Evolutionary conservation across 2,329 filamentous ascomycete species (phyloP).

Genomic region (Cryoendolithus antarcticus): DNA sequence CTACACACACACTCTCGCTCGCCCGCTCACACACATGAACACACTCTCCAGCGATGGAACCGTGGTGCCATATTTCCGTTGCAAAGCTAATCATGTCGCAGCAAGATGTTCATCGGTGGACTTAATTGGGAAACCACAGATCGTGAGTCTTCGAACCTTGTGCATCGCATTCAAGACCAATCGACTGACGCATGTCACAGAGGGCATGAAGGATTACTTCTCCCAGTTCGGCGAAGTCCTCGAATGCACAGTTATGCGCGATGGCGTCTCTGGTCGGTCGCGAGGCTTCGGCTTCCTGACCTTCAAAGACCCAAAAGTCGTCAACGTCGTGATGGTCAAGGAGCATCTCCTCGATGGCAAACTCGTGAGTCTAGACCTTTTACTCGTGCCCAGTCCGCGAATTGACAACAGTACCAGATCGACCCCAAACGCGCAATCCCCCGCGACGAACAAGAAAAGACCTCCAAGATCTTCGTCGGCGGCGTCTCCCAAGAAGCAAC

Average conservation of each 20-base stretch:
- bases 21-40: not conserved
- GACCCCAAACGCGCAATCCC: conserved; percentile 96
- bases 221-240: conserved; percentile 94
- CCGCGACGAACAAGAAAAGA: conserved; percentile 94
- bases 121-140: conserved; percentile 99
- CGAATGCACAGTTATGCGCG: conserved; percentile 98
- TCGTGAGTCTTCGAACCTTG: conserved; percentile 48
- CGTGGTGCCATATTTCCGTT: too few relatives aligned
- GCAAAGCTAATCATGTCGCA: conserved; percentile 27
- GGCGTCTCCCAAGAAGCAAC: conserved; percentile 96
- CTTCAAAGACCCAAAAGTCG: conserved; percentile 93
- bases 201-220: conserved; percentile 83
- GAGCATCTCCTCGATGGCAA: conserved; percentile 97
- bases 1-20: not conserved
- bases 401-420: conserved; percentile 51
- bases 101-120: conserved; percentile 99
- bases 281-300: conserved; percentile 95
- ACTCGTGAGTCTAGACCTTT: conserved; percentile 55
- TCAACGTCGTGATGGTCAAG: conserved; percentile 99
- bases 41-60: too few relatives aligned
- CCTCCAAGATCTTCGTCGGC: conserved; percentile 96
- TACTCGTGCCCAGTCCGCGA: not conserved
- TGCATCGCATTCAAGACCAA: not conserved
- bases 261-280: conserved; percentile 84
- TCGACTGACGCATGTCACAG: conserved; percentile 38